phyloP scores from a whole-genome alignment of 441 rosid species.

The Erodium texanum region DNA sequence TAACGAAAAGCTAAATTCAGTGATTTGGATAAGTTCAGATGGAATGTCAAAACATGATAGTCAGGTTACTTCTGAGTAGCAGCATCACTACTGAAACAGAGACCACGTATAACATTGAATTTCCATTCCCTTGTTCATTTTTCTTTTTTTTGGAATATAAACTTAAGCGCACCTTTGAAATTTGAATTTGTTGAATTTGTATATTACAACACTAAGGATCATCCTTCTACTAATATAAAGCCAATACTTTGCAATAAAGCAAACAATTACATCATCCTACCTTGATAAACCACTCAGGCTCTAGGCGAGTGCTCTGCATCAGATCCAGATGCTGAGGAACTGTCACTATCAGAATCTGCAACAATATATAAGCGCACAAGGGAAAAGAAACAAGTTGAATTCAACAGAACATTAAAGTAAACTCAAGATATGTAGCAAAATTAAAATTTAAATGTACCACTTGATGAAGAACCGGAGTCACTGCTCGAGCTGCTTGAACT shows the following conservation, averaged over 20 bases:
- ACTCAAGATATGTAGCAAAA: neutral
- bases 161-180: too few species aligned
- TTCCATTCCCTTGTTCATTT: too few species aligned
- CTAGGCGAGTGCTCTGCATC: slow-evolving; percentile 50
- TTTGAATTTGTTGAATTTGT: too few species aligned
- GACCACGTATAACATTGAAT: too few species aligned
- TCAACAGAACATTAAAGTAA: neutral
- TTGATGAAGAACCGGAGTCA: slow-evolving; percentile 85
- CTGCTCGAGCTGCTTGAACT: slow-evolving; percentile 97
- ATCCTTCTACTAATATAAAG: too few species aligned
- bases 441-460: slow-evolving; percentile 47
- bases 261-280: slow-evolving; percentile 43
- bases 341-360: slow-evolving; percentile 93
- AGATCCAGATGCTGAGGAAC: slow-evolving; percentile 89
- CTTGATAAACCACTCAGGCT: slow-evolving; percentile 32
- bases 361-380: neutral
- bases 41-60: too few species aligned
- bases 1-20: too few species aligned
- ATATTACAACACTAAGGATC: too few species aligned
- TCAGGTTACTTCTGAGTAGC: too few species aligned
- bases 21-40: too few species aligned
- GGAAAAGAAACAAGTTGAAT: neutral
- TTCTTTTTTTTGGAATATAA: too few species aligned
- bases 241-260: slow-evolving; percentile 15
- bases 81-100: too few species aligned